A percentile compares a stretch with the other conserved stretches of the same genome.
Conservation (phyloP, 345 rosid genomes). For the Sisymbrium irio region DNA sequence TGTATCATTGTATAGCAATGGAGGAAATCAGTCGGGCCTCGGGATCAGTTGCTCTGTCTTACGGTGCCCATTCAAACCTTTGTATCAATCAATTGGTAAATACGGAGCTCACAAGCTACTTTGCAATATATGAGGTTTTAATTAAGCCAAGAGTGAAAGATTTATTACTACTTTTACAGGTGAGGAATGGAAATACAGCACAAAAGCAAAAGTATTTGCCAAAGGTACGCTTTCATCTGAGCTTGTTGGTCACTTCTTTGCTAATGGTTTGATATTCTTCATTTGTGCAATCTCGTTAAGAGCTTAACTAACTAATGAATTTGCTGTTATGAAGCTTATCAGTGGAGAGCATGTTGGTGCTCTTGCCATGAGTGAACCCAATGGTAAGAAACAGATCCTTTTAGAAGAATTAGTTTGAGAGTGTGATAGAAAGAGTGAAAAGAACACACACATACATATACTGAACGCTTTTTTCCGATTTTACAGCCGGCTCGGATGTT, state of each 20-base stretch:
- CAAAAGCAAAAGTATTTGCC: constrained; percentile 89
- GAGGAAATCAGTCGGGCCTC: constrained; percentile 95
- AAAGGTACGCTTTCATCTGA: constrained; percentile 49
- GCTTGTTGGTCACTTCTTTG: neutral
- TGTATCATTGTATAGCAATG: constrained; percentile 88
- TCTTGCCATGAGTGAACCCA: constrained; percentile 98
- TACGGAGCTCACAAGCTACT: neutral
- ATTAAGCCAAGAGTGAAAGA: neutral
- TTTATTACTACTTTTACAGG: constrained; percentile 44
- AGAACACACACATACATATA: neutral
- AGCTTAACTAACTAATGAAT: constrained; percentile 1
- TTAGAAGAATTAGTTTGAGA: constrained; percentile 8
- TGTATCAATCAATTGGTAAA: constrained; percentile 94
- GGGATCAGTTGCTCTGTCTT: constrained; percentile 84
- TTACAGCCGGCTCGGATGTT: constrained; percentile 93
- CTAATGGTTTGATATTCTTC: neutral
- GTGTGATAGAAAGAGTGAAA: neutral
- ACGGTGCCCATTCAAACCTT: constrained; percentile 92
- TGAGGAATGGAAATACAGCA: constrained; percentile 71
- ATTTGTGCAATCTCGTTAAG: neutral
- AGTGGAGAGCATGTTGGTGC: constrained; percentile 97
- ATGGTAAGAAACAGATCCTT: constrained; percentile 51
- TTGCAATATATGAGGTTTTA: neutral
- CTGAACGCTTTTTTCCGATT: neutral
- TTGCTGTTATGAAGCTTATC: constrained; percentile 66